Conservation (phyloP, 2,329 filamentous ascomycete species). For the Cadophora malorum region DNA sequence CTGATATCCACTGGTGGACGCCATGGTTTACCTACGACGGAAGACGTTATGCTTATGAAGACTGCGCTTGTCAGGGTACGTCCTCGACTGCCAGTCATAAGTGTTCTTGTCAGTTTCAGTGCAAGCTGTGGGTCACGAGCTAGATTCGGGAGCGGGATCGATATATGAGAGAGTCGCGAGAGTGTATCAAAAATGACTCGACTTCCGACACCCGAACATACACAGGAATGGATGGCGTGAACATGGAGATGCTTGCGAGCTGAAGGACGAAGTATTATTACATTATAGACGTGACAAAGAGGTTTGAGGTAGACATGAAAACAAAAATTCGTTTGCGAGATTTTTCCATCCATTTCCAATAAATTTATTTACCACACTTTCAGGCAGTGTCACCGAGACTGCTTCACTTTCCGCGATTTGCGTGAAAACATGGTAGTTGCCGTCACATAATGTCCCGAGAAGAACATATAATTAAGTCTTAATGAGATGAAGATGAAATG, state of each 20-base stretch:
- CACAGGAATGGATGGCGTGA: neutral
- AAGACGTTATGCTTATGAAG: slow-evolving; percentile 9
- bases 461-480: too few species aligned
- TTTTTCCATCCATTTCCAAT: neutral
- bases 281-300: neutral
- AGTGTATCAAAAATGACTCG: neutral
- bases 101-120: slow-evolving; percentile 17
- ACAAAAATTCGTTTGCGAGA: neutral
- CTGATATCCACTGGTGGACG: neutral
- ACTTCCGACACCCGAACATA: neutral
- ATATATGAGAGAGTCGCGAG: neutral
- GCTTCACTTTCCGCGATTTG: too few species aligned
- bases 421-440: too few species aligned
- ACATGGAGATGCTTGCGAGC: neutral
- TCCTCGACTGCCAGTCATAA: neutral
- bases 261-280: neutral
- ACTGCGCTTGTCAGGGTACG: slow-evolving; percentile 8
- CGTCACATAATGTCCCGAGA: too few species aligned
- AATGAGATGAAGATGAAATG: too few species aligned
- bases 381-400: neutral
- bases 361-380: neutral
- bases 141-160: neutral
- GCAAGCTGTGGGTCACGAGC: slow-evolving; percentile 6
- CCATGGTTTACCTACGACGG: slow-evolving; percentile 18
- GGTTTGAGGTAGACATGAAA: neutral